Evolutionary conservation across 169 alveolate species (phyloP), one percentile per base, ranked within the genome.

Genomic region (Eimeria sp.): DNA sequence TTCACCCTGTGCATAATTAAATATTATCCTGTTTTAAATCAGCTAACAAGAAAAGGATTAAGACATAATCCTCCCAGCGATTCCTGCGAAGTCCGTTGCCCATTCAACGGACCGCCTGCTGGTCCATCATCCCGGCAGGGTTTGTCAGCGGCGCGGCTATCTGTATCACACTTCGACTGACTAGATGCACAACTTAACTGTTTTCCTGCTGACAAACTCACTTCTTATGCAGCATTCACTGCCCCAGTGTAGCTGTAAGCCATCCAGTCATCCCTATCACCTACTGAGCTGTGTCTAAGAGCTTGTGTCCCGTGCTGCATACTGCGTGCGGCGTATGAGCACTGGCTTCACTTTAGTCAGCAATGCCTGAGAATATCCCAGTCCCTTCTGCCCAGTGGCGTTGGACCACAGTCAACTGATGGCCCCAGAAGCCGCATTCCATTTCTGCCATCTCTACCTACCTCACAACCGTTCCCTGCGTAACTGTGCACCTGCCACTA

Each of bases 71-170:
- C 54, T 16, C 54, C 3, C 5, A 72, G 27, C 13, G 0, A 25
- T 7, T 16, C 82, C 25, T 34, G 18, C n/a, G 16, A 34, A 0
- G 49, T 47, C 45, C 49, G 10, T 13, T 30, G 13, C 51, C 4
- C 82, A 34, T 72, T 34, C 82, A 3, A 13, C 22, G 27, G 54
- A 72, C 54, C 82, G 82, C 82, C 51, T 40, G 13, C 16, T 72
- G 51, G 82, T 30, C 82, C 34, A 16, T 72, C 54, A n/a, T 72
- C 54, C n/a, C 13, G 54, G 78, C 78, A 27, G 45, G 49, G 49
- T 67, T 5, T 34, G 82, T 72, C 51, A n/a, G 82, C 82, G 54
- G 82, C 54, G 82, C 82, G 54, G 82, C 54, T 34, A 10, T 18
- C 51, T 72, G 40, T 27, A 40, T 5, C 54, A 34, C 27, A 9